Base-by-base conservation (phyloP, 257 asterid species). In the Jaltomata sinuosa region DNA sequence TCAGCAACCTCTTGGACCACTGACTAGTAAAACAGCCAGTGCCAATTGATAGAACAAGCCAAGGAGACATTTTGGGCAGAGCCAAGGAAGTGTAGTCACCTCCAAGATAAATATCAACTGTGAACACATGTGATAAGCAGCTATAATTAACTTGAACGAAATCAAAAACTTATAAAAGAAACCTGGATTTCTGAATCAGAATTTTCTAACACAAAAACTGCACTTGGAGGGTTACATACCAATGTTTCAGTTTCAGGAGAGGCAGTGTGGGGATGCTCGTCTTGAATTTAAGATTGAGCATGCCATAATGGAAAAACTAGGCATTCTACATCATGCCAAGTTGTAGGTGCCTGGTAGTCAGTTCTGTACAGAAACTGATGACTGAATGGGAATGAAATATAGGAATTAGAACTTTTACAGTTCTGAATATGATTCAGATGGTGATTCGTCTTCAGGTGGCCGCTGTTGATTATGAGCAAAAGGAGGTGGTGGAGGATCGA, bases 171-270 rank as follows among this genome's bases (percentile, higher is more conserved):
- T 76, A 6, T 90, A 91, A 36, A 90, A 91, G 89, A 36, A 91
- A 86, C 21, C 88, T 91, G 47, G 85, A 88, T 80, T 91, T 90
- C 84, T 90, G 91, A 90, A n/a, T 89, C 91, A 8, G 92, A 93
- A 87, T 89, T 91, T 86, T 89, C 90, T 2, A 25, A 47, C 6
- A 76, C 38, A 76, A 76, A 64, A 74, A 76, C 31, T 76, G 61
- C 22, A 76, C 34, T 47, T 25, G 81, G 40, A 76, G 59, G 40
- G 61, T 27, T 76, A 47, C 81, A 74, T 74, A 74, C 57, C 81
- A 45, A 74, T 52, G 59, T 47, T 76, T 15, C 61, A 76, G 40
- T 15, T 21, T 29, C n/a, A 54, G 42, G 65, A 57, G 61, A 21
- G 68, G 69, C 55, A 25, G 1, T 12, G 19, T 11, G 34, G 38